A percentile compares a stretch with the other conserved stretches of the same genome.
These are phyloP conservation scores for Galerina sulciceps DNA, from an alignment of 768 basidiomycete genomes.

Conservation along the genomic window DNA sequence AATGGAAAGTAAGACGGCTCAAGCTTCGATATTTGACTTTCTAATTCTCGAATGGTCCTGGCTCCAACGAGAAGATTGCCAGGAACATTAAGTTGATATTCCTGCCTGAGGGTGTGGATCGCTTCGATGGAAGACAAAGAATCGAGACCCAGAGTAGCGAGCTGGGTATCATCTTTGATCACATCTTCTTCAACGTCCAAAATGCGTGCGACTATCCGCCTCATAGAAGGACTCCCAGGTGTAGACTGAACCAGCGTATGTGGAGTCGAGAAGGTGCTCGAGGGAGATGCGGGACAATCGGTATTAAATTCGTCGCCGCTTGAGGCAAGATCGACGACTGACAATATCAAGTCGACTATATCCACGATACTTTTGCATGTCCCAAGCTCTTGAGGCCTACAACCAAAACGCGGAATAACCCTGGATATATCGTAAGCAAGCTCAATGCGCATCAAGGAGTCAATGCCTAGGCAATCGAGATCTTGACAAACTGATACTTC, in stretches of 20 bases:
- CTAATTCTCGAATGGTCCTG: conserved; percentile 43
- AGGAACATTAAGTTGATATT: conserved; percentile 47
- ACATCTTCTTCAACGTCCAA: conserved; percentile 30
- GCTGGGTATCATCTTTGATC: conserved; percentile 48
- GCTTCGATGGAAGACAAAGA: conserved; percentile 70
- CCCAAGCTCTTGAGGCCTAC: conserved; percentile 34
- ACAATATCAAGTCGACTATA: conserved; percentile 32
- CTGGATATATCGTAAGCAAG: conserved; percentile 41
- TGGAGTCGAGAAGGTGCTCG: conserved; percentile 32
- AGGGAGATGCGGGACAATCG: conserved; percentile 12
- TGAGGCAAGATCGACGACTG: conserved; percentile 6
- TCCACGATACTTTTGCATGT: conserved; percentile 38
- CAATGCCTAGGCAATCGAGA: conserved; percentile 60
- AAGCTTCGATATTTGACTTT: conserved; percentile 30
- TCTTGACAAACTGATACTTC: conserved; percentile 40
- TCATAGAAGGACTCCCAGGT: conserved; percentile 2
- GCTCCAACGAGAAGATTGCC: conserved; percentile 43
- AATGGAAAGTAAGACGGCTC: conserved; percentile 6
- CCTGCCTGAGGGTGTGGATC: conserved; percentile 47
- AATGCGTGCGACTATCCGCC: conserved; percentile 21
- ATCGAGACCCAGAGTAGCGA: conserved; percentile 62
- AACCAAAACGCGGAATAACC: conserved; percentile 34
- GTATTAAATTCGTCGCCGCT: neutral
- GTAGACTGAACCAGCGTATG: conserved; percentile 37
- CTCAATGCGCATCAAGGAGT: conserved; percentile 70